Conservation (phyloP, 176 grass and related monocot genomes). For the Zea mays region Zm-B73-REFERENCE-NAM-5.0 NC_050103.1:178267001-178267500, state of each 20-base stretch:
- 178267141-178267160: conserved; percentile 43
- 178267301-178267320: conserved; percentile 37
- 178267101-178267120: conserved; percentile 47
- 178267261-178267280: conserved; percentile 51
- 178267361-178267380: conserved; percentile 27
- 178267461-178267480: conserved; percentile 79
- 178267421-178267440: conserved; percentile 61
- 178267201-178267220: conserved; percentile 56
- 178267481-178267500: conserved; percentile 79
- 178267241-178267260: conserved; percentile 68
- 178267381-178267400: conserved; percentile 47
- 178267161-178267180: conserved; percentile 38
- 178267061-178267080: conserved; percentile 44
- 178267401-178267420: conserved; percentile 45
- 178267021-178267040: conserved; percentile 69
- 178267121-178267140: conserved; percentile 52
- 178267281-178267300: conserved; percentile 51
- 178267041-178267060: conserved; percentile 79
- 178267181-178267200: conserved; percentile 51
- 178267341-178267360: conserved; percentile 42
- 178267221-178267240: conserved; percentile 64
- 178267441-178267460: conserved; percentile 72
- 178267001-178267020: conserved; percentile 57
- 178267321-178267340: conserved; percentile 46
- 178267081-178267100: conserved; percentile 20